Evolutionary conservation across 2,329 filamentous ascomycete species (phyloP).

Genomic region (Fusarium sp.): DNA sequence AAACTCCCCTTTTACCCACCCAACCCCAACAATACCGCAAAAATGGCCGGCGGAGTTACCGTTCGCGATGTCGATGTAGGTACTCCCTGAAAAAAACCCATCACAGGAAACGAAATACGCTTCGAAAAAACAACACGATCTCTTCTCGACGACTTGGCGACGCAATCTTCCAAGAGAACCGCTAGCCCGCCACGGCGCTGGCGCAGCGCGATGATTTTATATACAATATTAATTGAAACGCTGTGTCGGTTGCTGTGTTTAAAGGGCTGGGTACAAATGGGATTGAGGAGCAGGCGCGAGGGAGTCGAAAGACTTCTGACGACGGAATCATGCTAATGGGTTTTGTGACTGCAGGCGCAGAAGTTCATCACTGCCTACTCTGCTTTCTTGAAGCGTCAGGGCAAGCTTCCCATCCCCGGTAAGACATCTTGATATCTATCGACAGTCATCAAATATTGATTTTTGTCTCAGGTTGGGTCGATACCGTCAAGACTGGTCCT

Average conservation of each 20-base stretch:
- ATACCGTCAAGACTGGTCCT: conserved; percentile 98
- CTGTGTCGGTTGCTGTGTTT: conserved; percentile 33
- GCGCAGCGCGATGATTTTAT: conserved; percentile 31
- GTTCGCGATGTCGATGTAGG: conserved; percentile 90
- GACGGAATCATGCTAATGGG: conserved; percentile 80
- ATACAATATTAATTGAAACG: conserved; percentile 26
- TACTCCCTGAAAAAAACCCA: conserved; percentile 51
- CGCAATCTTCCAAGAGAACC: conserved; percentile 46
- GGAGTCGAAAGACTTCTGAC: conserved; percentile 78
- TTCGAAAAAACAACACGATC: conserved; percentile 1
- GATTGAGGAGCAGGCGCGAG: conserved; percentile 74
- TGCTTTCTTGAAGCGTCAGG: conserved; percentile 93
- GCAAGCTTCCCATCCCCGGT: conserved; percentile 92
- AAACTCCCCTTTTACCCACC: conserved; percentile 37
- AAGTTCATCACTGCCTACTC: conserved; percentile 90
- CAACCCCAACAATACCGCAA: conserved; percentile 65
- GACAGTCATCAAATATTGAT: background rate
- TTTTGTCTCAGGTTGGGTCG: conserved; percentile 83
- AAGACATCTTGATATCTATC: conserved; percentile 53
- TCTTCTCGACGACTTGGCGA: conserved; percentile 46
- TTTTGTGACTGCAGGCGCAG: conserved; percentile 73
- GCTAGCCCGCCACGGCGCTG: conserved; percentile 39
- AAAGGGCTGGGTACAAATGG: conserved; percentile 43
- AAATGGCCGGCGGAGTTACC: conserved; percentile 82
- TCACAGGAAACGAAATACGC: conserved; percentile 20